phyloP scores from a whole-genome alignment of 257 asterid genomes.

The Solanum virginianum region DNA sequence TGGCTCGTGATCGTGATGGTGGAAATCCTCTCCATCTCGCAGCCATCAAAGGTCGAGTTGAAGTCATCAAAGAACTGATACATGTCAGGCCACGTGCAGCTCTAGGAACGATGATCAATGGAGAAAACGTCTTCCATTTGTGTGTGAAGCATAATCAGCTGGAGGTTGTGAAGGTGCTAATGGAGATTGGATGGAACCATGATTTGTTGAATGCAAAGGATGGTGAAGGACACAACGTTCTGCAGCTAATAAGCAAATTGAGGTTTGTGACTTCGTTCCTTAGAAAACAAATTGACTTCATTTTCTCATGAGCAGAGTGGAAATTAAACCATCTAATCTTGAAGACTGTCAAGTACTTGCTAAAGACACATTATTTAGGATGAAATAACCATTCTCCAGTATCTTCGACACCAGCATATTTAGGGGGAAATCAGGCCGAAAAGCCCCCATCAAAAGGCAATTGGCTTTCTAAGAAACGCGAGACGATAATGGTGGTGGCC shows the following conservation, averaged over 20 bases:
- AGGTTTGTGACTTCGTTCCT: constrained; percentile 18
- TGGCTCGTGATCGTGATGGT: constrained; percentile 30
- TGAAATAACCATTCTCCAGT: neutral
- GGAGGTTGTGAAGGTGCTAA: constrained; percentile 1
- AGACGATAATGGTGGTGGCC: constrained; percentile 33
- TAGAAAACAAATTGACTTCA: neutral
- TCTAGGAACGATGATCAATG: constrained; percentile 16
- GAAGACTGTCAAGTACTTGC: constrained; percentile 27
- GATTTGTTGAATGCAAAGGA: constrained; percentile 1
- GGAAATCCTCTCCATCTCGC: constrained; percentile 47
- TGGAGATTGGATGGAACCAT: neutral
- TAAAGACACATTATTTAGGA: neutral
- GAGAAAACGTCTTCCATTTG: constrained; percentile 25
- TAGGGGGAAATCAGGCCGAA: neutral
- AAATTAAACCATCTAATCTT: neutral
- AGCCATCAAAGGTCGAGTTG: constrained; percentile 28
- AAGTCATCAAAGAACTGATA: constrained; percentile 11
- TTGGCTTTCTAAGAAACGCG: constrained; percentile 20
- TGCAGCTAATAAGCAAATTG: constrained; percentile 6
- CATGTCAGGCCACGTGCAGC: constrained; percentile 15
- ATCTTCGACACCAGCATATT: neutral
- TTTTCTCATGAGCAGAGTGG: neutral
- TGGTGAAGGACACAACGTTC: neutral
- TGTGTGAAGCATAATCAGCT: constrained; percentile 22
- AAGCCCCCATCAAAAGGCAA: neutral